Conservation (phyloP, 345 rosid genomes). For the Acer campestre region DNA sequence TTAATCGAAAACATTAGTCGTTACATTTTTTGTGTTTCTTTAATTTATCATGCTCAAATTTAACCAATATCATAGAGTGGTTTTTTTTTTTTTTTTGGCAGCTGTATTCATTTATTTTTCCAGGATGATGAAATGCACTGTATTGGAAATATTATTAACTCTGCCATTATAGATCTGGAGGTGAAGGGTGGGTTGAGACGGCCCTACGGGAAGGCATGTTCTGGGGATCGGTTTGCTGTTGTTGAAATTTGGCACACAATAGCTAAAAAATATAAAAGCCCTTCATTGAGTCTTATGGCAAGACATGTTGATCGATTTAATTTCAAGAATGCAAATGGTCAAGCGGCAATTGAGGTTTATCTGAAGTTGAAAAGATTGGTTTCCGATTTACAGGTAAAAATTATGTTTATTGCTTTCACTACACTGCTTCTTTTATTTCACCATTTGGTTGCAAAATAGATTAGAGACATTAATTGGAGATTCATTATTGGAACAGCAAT, state of each 20-base stretch:
- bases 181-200: conserved; percentile 76
- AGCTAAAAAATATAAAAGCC: conserved; percentile 37
- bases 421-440: not conserved
- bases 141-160: conserved; percentile 45
- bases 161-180: conserved; percentile 55
- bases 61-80: too few species aligned
- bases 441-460: too few species aligned
- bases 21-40: too few species aligned
- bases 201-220: conserved; percentile 47
- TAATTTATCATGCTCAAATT: too few species aligned
- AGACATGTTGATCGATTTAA: conserved; percentile 60
- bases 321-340: conserved; percentile 44
- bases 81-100: too few species aligned
- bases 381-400: conserved; percentile 34
- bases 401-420: too few species aligned
- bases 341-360: conserved; percentile 34
- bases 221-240: conserved; percentile 42
- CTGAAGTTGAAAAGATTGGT: conserved; percentile 52
- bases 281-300: conserved; percentile 48
- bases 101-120: not conserved
- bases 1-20: too few species aligned
- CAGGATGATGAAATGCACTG: conserved; percentile 62
- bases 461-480: not conserved
- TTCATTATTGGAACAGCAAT: not conserved
- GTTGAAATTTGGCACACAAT: conserved; percentile 50